phyloP scores from a whole-genome alignment of 2,329 filamentous ascomycete species.

The Cladosporium velox region DNA sequence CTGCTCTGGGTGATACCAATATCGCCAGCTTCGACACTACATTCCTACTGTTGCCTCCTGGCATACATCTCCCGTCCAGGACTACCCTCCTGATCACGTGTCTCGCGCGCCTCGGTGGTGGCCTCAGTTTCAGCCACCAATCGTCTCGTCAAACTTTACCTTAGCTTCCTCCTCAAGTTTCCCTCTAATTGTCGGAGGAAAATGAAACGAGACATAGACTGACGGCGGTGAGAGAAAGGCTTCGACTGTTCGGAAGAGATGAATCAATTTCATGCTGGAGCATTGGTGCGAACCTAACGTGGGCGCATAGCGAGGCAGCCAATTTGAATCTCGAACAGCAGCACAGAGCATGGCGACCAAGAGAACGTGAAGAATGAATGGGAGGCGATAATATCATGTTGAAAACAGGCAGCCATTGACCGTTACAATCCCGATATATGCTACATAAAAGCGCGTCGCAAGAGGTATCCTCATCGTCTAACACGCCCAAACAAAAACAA shows the following conservation, averaged over 20 bases:
- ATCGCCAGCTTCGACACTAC: too few species aligned
- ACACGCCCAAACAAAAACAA: conserved; percentile 2
- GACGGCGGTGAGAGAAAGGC: too few species aligned
- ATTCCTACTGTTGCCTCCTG: too few species aligned
- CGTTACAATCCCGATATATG: conserved; percentile 21
- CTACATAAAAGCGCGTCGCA: conserved; percentile 16
- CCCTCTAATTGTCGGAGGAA: not conserved
- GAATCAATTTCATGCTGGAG: not conserved
- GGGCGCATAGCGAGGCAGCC: too few species aligned
- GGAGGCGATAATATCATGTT: too few species aligned
- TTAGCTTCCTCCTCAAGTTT: not conserved
- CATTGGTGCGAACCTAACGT: not conserved
- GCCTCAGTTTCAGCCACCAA: not conserved
- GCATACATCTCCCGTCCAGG: too few species aligned
- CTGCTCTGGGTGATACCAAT: too few species aligned
- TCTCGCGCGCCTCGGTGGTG: not conserved
- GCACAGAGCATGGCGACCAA: not conserved
- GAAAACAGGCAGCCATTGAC: conserved; percentile 18
- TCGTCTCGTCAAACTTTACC: not conserved
- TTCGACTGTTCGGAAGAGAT: too few species aligned
- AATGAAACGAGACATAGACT: not conserved
- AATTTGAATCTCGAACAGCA: not conserved
- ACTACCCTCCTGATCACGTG: too few species aligned
- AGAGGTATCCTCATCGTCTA: not conserved
- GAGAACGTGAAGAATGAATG: not conserved